Conservation (phyloP, 2,329 filamentous ascomycete genomes). For the Cryoendolithus antarcticus region DNA sequence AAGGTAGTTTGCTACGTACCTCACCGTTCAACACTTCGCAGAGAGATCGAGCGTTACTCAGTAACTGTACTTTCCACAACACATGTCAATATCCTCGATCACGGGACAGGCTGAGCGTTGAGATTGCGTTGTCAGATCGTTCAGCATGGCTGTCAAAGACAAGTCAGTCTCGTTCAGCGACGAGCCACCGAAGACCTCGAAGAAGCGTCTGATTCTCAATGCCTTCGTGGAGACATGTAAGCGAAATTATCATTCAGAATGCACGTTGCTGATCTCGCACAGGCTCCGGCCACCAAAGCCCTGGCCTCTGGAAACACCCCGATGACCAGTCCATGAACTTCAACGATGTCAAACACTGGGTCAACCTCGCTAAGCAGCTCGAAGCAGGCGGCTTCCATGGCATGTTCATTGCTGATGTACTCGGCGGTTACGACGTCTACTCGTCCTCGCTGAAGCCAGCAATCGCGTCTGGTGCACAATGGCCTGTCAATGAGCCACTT, state of each 20-base stretch:
- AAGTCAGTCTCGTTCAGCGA: too few relatives aligned
- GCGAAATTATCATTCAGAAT: constrained; percentile 7
- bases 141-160: too few relatives aligned
- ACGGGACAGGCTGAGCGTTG: too few relatives aligned
- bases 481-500: constrained; percentile 59
- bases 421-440: constrained; percentile 59
- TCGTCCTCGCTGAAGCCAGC: constrained; percentile 48
- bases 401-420: constrained; percentile 55
- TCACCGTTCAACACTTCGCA: too few relatives aligned
- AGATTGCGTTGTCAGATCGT: too few relatives aligned
- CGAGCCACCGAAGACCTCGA: constrained; percentile 6
- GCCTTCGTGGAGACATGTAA: constrained; percentile 31
- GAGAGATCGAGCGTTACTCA: too few relatives aligned
- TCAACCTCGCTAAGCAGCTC: constrained; percentile 45
- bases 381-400: constrained; percentile 53
- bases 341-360: constrained; percentile 49
- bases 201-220: constrained; percentile 30
- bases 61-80: too few relatives aligned
- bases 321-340: constrained; percentile 51
- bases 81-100: too few relatives aligned
- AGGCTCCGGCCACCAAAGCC: constrained; percentile 41
- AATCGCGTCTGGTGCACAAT: constrained; percentile 52
- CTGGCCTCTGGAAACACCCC: constrained; percentile 52
- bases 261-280: constrained; percentile 1
- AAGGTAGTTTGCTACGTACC: too few relatives aligned